These are phyloP conservation scores for Olyra latifolia DNA, from an alignment of 176 grass and related monocot species.

Conservation along the genomic window DNA sequence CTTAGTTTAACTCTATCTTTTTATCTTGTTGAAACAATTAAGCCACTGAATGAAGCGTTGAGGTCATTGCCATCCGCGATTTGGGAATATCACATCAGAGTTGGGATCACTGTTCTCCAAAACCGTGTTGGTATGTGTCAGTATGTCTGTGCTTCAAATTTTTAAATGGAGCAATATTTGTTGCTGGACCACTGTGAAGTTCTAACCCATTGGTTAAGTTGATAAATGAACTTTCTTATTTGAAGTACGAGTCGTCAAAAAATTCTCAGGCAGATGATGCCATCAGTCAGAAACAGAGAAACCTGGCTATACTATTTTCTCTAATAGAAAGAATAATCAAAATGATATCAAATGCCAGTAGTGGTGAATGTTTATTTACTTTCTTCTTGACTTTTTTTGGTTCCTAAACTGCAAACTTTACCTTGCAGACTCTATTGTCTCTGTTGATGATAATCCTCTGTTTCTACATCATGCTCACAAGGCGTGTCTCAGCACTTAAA, in stretches of 20 bases:
- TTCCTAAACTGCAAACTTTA: conserved; percentile 1
- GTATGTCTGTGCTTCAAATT: conserved; percentile 14
- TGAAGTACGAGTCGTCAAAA: conserved; percentile 73
- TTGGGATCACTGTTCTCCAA: conserved; percentile 84
- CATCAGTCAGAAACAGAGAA: conserved; percentile 66
- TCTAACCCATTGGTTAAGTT: neutral
- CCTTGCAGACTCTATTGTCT: neutral
- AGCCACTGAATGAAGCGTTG: conserved; percentile 70
- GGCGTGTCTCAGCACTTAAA: neutral
- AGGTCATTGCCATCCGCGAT: conserved; percentile 47
- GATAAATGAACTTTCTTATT: conserved; percentile 81
- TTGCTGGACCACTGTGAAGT: neutral
- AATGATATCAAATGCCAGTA: conserved; percentile 67
- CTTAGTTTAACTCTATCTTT: neutral
- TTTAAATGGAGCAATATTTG: neutral
- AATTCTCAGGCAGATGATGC: conserved; percentile 55
- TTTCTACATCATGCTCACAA: neutral
- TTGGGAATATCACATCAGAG: conserved; percentile 70
- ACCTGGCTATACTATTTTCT: conserved; percentile 81
- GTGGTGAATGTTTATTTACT: conserved; percentile 60
- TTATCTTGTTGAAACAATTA: conserved; percentile 36
- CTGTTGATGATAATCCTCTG: neutral
- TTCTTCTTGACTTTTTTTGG: conserved; percentile 1
- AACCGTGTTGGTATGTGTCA: conserved; percentile 71
- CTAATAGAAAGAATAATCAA: conserved; percentile 95